Conservation (phyloP, 192 early-diverging fungal genomes). For the Rhizophagus clarus region DNA sequence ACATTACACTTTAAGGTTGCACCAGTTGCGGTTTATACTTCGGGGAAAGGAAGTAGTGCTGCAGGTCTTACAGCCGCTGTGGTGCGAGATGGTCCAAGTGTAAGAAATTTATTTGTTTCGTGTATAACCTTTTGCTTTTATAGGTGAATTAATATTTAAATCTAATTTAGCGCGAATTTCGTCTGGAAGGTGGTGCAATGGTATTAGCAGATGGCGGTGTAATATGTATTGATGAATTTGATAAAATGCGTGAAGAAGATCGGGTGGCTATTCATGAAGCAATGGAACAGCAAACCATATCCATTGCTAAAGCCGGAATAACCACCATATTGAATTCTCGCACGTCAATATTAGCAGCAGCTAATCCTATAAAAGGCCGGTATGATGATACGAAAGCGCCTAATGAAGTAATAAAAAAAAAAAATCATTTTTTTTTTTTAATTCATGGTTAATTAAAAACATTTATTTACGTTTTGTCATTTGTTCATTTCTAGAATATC, state of each 20-base stretch:
- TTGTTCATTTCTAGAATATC: constrained; percentile 70
- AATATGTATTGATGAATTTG: constrained; percentile 99
- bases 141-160: neutral
- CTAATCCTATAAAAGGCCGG: constrained; percentile 97
- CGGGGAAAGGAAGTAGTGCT: constrained; percentile 97
- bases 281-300: constrained; percentile 99
- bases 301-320: constrained; percentile 99
- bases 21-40: constrained; percentile 98
- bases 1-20: constrained; percentile 55
- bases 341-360: constrained; percentile 95
- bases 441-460: neutral
- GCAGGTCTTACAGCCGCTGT: constrained; percentile 99
- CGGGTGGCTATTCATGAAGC: constrained; percentile 99
- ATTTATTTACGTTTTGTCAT: neutral
- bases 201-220: constrained; percentile 98
- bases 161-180: constrained; percentile 83
- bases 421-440: neutral
- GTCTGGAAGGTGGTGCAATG: constrained; percentile 98
- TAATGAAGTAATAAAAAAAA: constrained; percentile 67
- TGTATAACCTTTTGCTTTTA: neutral
- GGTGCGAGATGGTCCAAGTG: constrained; percentile 84
- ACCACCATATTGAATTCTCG: constrained; percentile 97
- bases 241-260: constrained; percentile 99
- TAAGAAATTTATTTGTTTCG: constrained; percentile 43
- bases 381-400: constrained; percentile 99